Conservation (phyloP, 2,329 filamentous ascomycete species). For the Fusarium nematophilum region DNA sequence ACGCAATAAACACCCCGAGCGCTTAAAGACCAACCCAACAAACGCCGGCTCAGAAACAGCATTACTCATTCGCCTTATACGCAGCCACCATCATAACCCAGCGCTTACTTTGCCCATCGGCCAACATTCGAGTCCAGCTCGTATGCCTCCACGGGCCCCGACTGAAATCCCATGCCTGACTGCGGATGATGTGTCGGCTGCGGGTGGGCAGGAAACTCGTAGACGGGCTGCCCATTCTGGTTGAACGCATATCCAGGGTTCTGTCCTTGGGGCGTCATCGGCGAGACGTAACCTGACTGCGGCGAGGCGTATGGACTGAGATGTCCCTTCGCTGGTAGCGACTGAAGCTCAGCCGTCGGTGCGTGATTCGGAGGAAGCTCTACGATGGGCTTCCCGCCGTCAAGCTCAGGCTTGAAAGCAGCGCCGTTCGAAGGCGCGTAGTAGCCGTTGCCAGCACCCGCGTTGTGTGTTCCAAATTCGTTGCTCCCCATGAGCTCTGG, state of each 20-base stretch:
- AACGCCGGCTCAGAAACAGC: conserved; percentile 19
- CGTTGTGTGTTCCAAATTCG: conserved; percentile 6
- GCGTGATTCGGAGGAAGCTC: conserved; percentile 42
- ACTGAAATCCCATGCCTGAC: conserved; percentile 47
- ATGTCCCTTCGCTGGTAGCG: conserved; percentile 25
- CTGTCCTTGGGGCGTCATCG: conserved; percentile 29
- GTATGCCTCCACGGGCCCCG: conserved; percentile 50
- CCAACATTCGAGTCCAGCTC: conserved; percentile 45
- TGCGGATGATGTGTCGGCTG: conserved; percentile 27
- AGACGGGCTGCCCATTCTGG: conserved; percentile 26
- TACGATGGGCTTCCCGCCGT: conserved; percentile 33
- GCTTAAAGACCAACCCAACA: conserved; percentile 11
- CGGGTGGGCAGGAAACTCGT: conserved; percentile 24
- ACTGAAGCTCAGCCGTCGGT: conserved; percentile 44
- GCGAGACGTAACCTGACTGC: conserved; percentile 28
- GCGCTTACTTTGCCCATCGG: conserved; percentile 13
- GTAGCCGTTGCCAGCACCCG: conserved; percentile 10
- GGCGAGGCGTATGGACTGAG: conserved; percentile 30
- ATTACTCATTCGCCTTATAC: not conserved
- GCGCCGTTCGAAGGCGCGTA: conserved; percentile 37
- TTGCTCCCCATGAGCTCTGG: conserved; percentile 46
- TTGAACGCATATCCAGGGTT: conserved; percentile 18
- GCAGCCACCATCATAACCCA: not conserved
- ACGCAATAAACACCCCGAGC: not conserved
- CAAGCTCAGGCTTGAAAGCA: conserved; percentile 39